phyloP scores from a whole-genome alignment of 371 early-diverging fungal species.

The Mucor lusitanicus region DNA sequence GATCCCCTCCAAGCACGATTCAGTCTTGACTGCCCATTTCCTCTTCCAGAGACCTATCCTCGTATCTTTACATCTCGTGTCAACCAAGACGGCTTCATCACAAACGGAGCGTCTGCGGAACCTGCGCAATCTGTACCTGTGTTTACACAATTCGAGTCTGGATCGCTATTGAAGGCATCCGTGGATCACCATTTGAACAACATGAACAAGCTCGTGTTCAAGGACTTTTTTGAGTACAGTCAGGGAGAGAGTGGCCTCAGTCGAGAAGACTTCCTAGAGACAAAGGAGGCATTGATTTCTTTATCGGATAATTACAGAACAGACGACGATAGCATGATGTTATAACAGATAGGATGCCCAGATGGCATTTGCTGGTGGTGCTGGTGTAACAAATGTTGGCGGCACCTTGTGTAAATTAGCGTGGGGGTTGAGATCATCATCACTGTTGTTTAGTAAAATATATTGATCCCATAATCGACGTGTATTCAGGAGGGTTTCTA shows the following conservation, averaged over 20 bases:
- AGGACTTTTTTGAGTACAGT: slow-evolving; percentile 49
- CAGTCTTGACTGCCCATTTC: slow-evolving; percentile 28
- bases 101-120: neutral
- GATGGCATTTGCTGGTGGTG: slow-evolving; percentile 44
- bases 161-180: slow-evolving; percentile 36
- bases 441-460: slow-evolving; percentile 5
- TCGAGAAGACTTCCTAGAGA: slow-evolving; percentile 49
- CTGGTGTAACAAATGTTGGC: slow-evolving; percentile 38
- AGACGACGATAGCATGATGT: slow-evolving; percentile 22
- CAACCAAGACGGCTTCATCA: slow-evolving; percentile 4
- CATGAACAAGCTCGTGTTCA: slow-evolving; percentile 32
- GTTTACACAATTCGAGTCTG: slow-evolving; percentile 45
- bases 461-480: slow-evolving; percentile 47
- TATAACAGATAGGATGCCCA: slow-evolving; percentile 40
- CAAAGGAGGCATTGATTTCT: slow-evolving; percentile 49
- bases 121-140: slow-evolving; percentile 28
- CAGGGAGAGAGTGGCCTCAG: slow-evolving; percentile 45
- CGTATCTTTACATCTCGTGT: slow-evolving; percentile 25
- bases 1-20: slow-evolving; percentile 21
- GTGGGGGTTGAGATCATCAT: neutral
- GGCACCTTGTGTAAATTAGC: slow-evolving; percentile 28
- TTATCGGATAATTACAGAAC: slow-evolving; percentile 48
- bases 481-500: slow-evolving; percentile 25
- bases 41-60: slow-evolving; percentile 45
- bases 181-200: slow-evolving; percentile 37